Evolutionary conservation across 768 basidiomycete species (phyloP).

Genomic region (Mycena albidolilacea): DNA sequence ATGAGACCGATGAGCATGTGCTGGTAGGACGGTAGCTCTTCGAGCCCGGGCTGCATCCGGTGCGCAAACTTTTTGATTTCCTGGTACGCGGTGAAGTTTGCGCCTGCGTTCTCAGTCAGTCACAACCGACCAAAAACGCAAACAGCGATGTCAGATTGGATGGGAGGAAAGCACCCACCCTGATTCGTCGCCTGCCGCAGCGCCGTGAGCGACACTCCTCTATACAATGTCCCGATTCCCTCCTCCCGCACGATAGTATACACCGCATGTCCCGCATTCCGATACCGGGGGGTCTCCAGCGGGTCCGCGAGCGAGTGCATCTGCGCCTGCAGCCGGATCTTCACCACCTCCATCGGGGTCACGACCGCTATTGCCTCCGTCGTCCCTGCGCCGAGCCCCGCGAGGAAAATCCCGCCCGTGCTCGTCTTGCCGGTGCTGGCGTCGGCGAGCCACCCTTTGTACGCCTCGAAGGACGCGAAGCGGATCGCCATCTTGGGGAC

Average conservation of each 20-base stretch:
- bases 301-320: slow-evolving; percentile 98
- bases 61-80: slow-evolving; percentile 92
- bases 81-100: slow-evolving; percentile 98
- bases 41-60: slow-evolving; percentile 81
- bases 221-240: slow-evolving; percentile 86
- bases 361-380: slow-evolving; percentile 96
- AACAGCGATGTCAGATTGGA: not conserved
- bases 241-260: slow-evolving; percentile 96
- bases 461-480: slow-evolving; percentile 97
- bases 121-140: not conserved
- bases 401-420: slow-evolving; percentile 88
- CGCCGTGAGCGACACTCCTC: slow-evolving; percentile 95
- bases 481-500: slow-evolving; percentile 99
- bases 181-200: slow-evolving; percentile 98
- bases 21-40: slow-evolving; percentile 92
- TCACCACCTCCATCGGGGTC: slow-evolving; percentile 99
- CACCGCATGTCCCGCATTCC: slow-evolving; percentile 97
- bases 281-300: slow-evolving; percentile 91
- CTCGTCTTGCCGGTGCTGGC: slow-evolving; percentile 84
- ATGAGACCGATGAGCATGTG: slow-evolving; percentile 96
- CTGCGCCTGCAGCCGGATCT: slow-evolving; percentile 98
- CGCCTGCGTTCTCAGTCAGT: slow-evolving; percentile 61
- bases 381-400: slow-evolving; percentile 95
- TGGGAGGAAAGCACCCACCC: slow-evolving; percentile 59
- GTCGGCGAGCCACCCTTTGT: slow-evolving; percentile 88